phyloP scores from a whole-genome alignment of 345 rosid species.

The Eucalyptus grandis region DNA sequence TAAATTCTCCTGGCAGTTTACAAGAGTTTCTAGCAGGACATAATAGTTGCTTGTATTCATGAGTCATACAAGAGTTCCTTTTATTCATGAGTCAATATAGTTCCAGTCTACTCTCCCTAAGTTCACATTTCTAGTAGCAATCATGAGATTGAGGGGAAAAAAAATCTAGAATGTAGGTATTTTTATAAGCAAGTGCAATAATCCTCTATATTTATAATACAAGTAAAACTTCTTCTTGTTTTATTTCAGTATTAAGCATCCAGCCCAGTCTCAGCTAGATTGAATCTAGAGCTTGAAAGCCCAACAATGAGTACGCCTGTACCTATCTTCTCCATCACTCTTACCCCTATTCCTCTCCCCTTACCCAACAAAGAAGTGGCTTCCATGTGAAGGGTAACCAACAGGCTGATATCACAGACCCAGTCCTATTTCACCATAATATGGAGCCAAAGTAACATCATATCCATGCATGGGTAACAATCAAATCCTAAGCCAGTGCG shows the following conservation, averaged over 20 bases:
- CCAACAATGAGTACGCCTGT: background rate
- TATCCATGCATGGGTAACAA: background rate
- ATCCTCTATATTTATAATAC: background rate
- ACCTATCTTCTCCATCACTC: background rate
- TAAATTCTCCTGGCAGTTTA: background rate
- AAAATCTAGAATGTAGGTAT: background rate
- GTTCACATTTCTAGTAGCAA: background rate
- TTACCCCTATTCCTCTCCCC: background rate
- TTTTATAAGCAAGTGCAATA: background rate
- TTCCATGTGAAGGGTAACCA: background rate
- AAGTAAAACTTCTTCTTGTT: too few relatives aligned
- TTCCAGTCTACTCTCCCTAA: background rate
- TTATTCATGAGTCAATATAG: background rate
- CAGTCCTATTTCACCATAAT: background rate
- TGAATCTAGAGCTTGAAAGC: background rate
- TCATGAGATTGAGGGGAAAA: background rate
- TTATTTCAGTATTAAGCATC: background rate
- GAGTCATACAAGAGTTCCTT: background rate
- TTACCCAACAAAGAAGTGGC: background rate
- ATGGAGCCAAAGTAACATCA: background rate
- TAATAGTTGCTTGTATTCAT: background rate
- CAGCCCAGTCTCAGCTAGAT: background rate
- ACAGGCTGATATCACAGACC: background rate
- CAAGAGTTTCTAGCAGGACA: background rate
- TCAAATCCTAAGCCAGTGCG: background rate